phyloP scores from a whole-genome alignment of 2,329 filamentous ascomycete genomes.

The Trichothecium sympodiale region DNA sequence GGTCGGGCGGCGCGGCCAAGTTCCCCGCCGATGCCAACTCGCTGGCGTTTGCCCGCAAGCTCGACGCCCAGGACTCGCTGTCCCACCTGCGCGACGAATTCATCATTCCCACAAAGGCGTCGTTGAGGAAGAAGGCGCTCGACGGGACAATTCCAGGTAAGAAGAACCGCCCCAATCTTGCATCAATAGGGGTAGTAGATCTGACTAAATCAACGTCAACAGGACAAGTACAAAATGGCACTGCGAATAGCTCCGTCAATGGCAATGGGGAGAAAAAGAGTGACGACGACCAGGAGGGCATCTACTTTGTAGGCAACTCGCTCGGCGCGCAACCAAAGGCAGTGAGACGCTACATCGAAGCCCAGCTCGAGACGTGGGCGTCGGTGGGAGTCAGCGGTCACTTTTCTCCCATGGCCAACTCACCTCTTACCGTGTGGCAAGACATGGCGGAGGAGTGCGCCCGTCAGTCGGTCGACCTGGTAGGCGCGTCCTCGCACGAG shows the following conservation, averaged over 20 bases:
- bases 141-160: conserved; percentile 30
- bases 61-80: conserved; percentile 53
- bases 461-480: conserved; percentile 56
- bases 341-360: conserved; percentile 52
- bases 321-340: conserved; percentile 71
- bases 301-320: conserved; percentile 87
- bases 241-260: conserved; percentile 8
- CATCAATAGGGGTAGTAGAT: no score
- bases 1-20: conserved; percentile 25
- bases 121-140: conserved; percentile 54
- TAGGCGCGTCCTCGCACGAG: conserved; percentile 53
- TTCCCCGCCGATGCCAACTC: conserved; percentile 38
- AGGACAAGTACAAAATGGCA: conserved; percentile 5
- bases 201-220: conserved; percentile 4
- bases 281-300: conserved; percentile 27
- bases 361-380: conserved; percentile 74
- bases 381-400: conserved; percentile 78
- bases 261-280: conserved; percentile 5
- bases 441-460: conserved; percentile 69
- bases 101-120: conserved; percentile 62
- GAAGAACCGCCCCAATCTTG: no score
- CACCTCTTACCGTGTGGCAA: conserved; percentile 61
- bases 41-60: conserved; percentile 33
- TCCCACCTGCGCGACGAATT: conserved; percentile 57
- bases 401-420: conserved; percentile 58